phyloP scores from a whole-genome alignment of 331 rosid species.

The Rhamnella rubrinervis region DNA sequence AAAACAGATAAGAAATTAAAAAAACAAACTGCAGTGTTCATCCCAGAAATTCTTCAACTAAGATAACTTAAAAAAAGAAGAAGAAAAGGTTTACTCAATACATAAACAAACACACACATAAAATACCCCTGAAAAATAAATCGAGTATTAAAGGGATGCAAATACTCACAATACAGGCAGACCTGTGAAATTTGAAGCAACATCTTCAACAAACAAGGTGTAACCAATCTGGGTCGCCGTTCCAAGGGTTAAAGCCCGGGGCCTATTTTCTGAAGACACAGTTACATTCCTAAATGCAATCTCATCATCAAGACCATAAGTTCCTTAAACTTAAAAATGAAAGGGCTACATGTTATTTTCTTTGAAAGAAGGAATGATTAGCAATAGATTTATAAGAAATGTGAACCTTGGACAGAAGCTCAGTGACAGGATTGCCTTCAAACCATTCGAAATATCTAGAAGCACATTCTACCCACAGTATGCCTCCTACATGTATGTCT shows the following conservation, averaged over 20 bases:
- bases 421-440: conserved; percentile 65
- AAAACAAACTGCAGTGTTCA: too few relatives aligned
- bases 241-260: conserved; percentile 76
- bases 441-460: conserved; percentile 92
- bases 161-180: conserved; percentile 73
- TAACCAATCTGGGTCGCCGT: conserved; percentile 96
- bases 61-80: too few relatives aligned
- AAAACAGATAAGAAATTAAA: too few relatives aligned
- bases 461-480: conserved; percentile 90
- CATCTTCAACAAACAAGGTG: conserved; percentile 89
- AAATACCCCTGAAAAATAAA: not conserved
- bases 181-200: conserved; percentile 75
- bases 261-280: conserved; percentile 65
- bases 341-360: not conserved
- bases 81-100: not conserved
- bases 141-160: not conserved
- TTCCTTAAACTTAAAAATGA: conserved; percentile 68
- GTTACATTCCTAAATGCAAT: conserved; percentile 76
- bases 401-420: conserved; percentile 69
- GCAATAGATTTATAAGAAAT: conserved; percentile 13
- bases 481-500: conserved; percentile 97
- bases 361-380: not conserved
- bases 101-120: not conserved
- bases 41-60: too few relatives aligned
- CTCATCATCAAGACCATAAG: conserved; percentile 76